These are phyloP conservation scores for Boletus sp. DNA, from an alignment of 768 basidiomycete species.

Conservation along the genomic window DNA sequence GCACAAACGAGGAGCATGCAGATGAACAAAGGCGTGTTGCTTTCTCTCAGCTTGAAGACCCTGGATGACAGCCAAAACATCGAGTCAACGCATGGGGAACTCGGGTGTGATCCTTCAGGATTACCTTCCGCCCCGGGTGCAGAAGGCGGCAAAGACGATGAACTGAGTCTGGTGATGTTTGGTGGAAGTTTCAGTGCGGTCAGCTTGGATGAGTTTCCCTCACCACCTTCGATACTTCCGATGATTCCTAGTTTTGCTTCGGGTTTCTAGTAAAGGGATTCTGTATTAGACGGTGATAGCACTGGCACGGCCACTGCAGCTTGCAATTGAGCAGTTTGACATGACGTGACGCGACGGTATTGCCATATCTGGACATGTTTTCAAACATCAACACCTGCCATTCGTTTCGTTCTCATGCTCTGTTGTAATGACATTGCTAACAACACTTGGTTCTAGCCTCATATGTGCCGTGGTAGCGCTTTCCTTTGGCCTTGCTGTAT, in stretches of 20 bases:
- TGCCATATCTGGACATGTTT: constrained; percentile 6
- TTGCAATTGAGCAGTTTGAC: not conserved
- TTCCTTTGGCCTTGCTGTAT: constrained; percentile 21
- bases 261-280: constrained; percentile 13
- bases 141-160: constrained; percentile 14
- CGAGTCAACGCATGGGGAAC: constrained; percentile 1
- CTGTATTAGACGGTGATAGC: too few relatives aligned
- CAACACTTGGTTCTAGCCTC: constrained; percentile 6
- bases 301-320: not conserved
- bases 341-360: not conserved
- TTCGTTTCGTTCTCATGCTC: not conserved
- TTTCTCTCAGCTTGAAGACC: constrained; percentile 30
- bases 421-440: not conserved
- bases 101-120: constrained; percentile 1
- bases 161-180: constrained; percentile 26
- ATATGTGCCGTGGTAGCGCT: constrained; percentile 9
- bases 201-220: constrained; percentile 47
- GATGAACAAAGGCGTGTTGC: constrained; percentile 45
- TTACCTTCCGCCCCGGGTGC: not conserved
- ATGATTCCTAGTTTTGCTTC: constrained; percentile 32
- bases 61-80: constrained; percentile 1
- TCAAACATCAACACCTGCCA: not conserved
- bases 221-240: constrained; percentile 38
- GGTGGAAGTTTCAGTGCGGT: constrained; percentile 40
- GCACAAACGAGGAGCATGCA: constrained; percentile 51